Conservation (phyloP, 352 stramenopile genomes). For the Phytophthora foliorum region DNA sequence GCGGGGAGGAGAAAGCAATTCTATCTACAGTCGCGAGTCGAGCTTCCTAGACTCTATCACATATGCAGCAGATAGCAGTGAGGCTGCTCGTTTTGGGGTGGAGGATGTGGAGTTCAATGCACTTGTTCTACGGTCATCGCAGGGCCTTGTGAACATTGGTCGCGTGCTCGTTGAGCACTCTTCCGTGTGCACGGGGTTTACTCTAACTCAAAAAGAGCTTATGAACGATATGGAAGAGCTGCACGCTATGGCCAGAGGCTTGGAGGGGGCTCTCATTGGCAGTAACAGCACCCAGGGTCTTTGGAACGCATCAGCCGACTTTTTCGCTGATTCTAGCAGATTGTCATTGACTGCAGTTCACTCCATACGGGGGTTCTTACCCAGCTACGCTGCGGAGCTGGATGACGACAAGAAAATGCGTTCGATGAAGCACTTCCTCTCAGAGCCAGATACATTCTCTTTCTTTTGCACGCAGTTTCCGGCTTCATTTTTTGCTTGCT, state of each 20-base stretch:
- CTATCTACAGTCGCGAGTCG: conserved; percentile 12
- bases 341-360: conserved; percentile 36
- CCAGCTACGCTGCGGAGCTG: conserved; percentile 61
- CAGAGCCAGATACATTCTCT: conserved; percentile 65
- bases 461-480: conserved; percentile 82
- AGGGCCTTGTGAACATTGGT: conserved; percentile 74
- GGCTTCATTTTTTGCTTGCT: conserved; percentile 69
- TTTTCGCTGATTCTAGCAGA: conserved; percentile 59
- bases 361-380: conserved; percentile 71
- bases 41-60: conserved; percentile 8
- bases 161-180: conserved; percentile 69
- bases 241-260: conserved; percentile 25
- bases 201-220: conserved; percentile 53
- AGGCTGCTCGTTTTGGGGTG: conserved; percentile 52
- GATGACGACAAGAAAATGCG: conserved; percentile 63
- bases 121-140: conserved; percentile 70
- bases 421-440: conserved; percentile 77
- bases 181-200: conserved; percentile 64
- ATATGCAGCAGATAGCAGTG: conserved; percentile 2
- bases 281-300: conserved; percentile 48
- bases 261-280: conserved; percentile 60
- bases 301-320: conserved; percentile 71
- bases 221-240: conserved; percentile 51
- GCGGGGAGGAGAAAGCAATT: neutral
- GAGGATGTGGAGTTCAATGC: conserved; percentile 88